Evolutionary conservation across 306 rosid genomes (phyloP), one percentile per base, ranked within the genome.

Genomic region (Medicago ruthenica): DNA sequence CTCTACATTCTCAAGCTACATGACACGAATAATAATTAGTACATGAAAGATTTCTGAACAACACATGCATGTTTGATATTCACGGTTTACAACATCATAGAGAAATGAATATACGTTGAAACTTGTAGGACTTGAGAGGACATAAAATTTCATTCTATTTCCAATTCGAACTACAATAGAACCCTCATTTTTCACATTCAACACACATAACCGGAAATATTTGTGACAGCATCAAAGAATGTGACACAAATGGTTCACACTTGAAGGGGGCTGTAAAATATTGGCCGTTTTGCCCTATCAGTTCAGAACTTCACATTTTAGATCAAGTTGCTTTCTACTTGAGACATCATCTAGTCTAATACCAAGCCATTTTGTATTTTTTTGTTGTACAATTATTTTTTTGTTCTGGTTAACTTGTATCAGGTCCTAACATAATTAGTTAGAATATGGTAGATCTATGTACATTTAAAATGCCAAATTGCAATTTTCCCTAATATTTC

Each of bases 381-480:
- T 51, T 63, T 16, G n/a, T 13, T 20, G 7, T 55, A 17, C 31
- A 55, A 22, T 22, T 50, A 3, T 27, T 27, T 27, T 21, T 21
- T 21, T 21, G 0, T 27, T 27, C 31, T 27, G 31, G 31, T 27
- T 27, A 27, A 27, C 31, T 15, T 48, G 6, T 48, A 41, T 17
- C 22, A 51, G 37, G 21, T 22, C 31, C 4, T 27, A 63, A 73
- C 76, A 69, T 31, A 40, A 31, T 58, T 37, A 41, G 51, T 47
- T 7, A 50, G 7, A 55, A 64, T 36, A 13, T 60, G 22, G 59
- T 24, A 39, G 47, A 39, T 36, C n/a, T 68, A 11, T 24, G 41
- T 9, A 22, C 34, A 7, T 70, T 1, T 27, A 27, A 45, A 37
- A 70, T 91, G 97, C 80, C 75, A 85, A 48, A 66, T 42, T 61